These are phyloP conservation scores for Phytopythium aichiense DNA, from an alignment of 352 stramenopile species.

Conservation along the genomic window DNA sequence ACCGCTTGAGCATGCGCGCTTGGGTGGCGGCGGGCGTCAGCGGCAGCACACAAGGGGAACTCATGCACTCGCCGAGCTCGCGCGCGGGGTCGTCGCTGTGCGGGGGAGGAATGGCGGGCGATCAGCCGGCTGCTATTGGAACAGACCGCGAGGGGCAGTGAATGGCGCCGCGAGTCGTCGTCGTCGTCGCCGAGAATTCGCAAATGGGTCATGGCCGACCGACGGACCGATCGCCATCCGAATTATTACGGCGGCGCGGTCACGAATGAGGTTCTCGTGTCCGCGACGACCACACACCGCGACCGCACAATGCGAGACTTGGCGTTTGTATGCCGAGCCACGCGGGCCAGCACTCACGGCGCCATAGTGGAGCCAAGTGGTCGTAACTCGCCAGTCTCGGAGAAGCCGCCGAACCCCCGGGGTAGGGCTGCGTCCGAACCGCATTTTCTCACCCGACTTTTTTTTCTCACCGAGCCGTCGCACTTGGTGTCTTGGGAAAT, in stretches of 20 bases:
- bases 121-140: neutral
- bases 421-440: neutral
- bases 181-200: neutral
- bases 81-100: neutral
- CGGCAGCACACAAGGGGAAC: conserved; percentile 48
- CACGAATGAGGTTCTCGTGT: neutral
- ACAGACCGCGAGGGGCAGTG: neutral
- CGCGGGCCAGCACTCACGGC: neutral
- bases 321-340: neutral
- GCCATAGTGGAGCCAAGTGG: conserved; percentile 1
- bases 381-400: neutral
- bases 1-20: conserved; percentile 46
- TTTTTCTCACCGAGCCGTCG: conserved; percentile 8
- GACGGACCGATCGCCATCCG: neutral
- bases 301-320: conserved; percentile 1
- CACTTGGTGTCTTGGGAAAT: neutral
- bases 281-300: neutral
- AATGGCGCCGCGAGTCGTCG: neutral
- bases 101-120: conserved; percentile 14
- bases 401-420: neutral
- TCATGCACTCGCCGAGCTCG: conserved; percentile 30
- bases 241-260: conserved; percentile 1
- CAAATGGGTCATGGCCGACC: neutral
- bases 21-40: conserved; percentile 29
- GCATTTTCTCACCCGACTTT: conserved; percentile 7